A percentile compares a stretch with the other conserved stretches of the same genome.
Evolutionary conservation across 176 grass and related monocot genomes (phyloP).

Genomic region (Carex kokanica): DNA sequence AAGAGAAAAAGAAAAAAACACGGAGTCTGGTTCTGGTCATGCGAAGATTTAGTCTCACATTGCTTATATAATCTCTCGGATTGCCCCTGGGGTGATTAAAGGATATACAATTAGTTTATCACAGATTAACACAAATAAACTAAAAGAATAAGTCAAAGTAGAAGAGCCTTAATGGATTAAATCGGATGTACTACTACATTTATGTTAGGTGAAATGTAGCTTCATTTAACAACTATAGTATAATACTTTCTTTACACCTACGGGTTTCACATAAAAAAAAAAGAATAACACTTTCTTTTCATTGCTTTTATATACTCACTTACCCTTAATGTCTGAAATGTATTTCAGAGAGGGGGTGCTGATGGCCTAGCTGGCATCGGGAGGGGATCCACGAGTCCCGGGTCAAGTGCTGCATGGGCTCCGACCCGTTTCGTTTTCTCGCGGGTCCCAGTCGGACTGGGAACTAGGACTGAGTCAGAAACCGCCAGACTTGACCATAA

Average conservation of each 20-base stretch:
- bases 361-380: slow-evolving; percentile 95
- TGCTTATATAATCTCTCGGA: background rate
- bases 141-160: background rate
- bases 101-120: background rate
- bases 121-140: background rate
- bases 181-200: background rate
- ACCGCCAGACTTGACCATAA: slow-evolving; percentile 63
- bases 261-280: too few relatives aligned
- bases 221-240: background rate
- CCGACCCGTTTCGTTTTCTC: slow-evolving; percentile 92
- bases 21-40: background rate
- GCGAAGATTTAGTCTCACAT: background rate
- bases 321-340: background rate
- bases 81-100: background rate
- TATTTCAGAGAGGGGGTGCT: slow-evolving; percentile 55
- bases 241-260: background rate
- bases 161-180: background rate
- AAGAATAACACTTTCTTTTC: background rate
- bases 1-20: background rate
- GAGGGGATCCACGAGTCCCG: slow-evolving; percentile 62
- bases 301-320: background rate
- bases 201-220: background rate
- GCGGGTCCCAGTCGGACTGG: slow-evolving; percentile 77
- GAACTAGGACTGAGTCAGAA: slow-evolving; percentile 90
- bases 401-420: slow-evolving; percentile 70